Conservation (phyloP, 139 green algal species). For the Choricystis sp. region DNA sequence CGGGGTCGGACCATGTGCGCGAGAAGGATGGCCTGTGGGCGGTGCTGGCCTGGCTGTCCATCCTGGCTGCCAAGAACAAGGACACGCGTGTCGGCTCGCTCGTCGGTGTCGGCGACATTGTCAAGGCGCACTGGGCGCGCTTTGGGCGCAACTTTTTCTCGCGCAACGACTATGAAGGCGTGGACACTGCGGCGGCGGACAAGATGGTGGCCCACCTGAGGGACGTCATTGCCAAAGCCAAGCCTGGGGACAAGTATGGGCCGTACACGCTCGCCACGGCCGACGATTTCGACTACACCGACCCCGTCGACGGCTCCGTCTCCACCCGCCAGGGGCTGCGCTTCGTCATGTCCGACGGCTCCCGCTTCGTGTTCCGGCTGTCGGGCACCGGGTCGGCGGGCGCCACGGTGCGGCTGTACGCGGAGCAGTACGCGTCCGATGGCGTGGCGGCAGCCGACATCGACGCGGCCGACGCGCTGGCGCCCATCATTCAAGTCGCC, state of each 20-base stretch:
- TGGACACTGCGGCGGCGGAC: conserved; percentile 51
- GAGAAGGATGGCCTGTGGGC: conserved; percentile 99
- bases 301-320: conserved; percentile 86
- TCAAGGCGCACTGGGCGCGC: conserved; percentile 85
- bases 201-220: conserved; percentile 75
- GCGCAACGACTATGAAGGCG: conserved; percentile 92
- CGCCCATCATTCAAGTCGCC: conserved; percentile 56
- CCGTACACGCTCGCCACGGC: conserved; percentile 63
- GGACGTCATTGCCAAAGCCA: conserved; percentile 33
- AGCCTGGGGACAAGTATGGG: conserved; percentile 48
- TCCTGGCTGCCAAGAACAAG: conserved; percentile 89
- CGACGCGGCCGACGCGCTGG: conserved; percentile 68
- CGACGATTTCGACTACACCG: conserved; percentile 95
- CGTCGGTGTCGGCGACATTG: conserved; percentile 76
- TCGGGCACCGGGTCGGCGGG: conserved; percentile 78
- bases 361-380: conserved; percentile 90
- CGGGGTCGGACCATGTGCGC: conserved; percentile 79
- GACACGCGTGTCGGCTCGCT: conserved; percentile 54
- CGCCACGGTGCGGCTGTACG: conserved; percentile 94
- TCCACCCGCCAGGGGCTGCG: conserved; percentile 85
- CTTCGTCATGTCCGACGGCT: conserved; percentile 92
- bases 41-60: conserved; percentile 81
- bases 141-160: conserved; percentile 80
- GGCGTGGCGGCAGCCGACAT: conserved; percentile 54
- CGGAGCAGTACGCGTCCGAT: conserved; percentile 82